phyloP scores from a whole-genome alignment of 2,329 filamentous ascomycete genomes.

The Ceratocystis eucalypticola region DNA sequence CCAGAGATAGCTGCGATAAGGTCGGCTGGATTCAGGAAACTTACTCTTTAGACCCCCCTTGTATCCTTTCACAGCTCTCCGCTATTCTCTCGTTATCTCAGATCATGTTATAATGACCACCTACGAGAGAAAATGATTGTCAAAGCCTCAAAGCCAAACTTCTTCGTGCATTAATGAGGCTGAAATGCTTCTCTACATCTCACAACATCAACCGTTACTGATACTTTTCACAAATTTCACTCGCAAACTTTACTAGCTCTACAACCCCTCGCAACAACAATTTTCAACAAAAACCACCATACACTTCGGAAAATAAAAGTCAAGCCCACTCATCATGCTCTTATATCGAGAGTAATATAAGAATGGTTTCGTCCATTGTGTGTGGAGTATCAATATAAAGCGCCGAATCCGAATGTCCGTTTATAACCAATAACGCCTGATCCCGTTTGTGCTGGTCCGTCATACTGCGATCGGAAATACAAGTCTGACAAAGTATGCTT shows the following conservation, averaged over 20 bases:
- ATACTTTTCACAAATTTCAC: neutral
- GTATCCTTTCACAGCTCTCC: too few species aligned
- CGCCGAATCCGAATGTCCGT: conserved; percentile 3
- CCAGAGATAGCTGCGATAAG: too few species aligned
- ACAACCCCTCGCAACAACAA: neutral
- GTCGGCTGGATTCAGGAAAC: too few species aligned
- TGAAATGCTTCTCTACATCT: too few species aligned
- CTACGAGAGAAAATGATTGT: too few species aligned
- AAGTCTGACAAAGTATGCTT: conserved; percentile 11
- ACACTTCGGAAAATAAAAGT: conserved; percentile 2
- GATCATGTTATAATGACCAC: too few species aligned
- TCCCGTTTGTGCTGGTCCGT: conserved; percentile 7
- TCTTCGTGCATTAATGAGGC: too few species aligned
- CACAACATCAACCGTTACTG: too few species aligned
- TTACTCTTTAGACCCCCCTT: too few species aligned
- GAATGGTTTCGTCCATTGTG: neutral
- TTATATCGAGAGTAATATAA: neutral
- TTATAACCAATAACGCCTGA: conserved; percentile 15
- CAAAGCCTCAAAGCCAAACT: too few species aligned
- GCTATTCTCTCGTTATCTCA: too few species aligned
- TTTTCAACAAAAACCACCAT: neutral
- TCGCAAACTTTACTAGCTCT: neutral
- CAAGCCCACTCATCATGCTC: neutral
- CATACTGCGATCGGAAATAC: conserved; percentile 4
- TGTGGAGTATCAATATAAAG: conserved; percentile 8